phyloP scores from a whole-genome alignment of 192 early-diverging fungal genomes.

The Mortierella antarctica region DNA sequence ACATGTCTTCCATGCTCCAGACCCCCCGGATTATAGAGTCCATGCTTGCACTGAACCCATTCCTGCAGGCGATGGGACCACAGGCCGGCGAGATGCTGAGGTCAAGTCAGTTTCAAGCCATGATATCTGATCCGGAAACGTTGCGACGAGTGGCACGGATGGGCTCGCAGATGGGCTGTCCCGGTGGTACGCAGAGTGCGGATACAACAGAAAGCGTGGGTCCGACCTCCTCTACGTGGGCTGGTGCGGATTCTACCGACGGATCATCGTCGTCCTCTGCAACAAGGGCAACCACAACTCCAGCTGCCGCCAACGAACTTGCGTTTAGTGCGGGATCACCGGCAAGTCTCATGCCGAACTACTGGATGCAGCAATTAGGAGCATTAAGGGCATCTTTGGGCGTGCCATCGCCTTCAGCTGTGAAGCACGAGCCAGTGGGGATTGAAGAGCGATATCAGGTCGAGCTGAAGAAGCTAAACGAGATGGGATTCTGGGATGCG shows the following conservation, averaged over 20 bases:
- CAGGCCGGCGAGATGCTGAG: slow-evolving; percentile 85
- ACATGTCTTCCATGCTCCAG: slow-evolving; percentile 80
- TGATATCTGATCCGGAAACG: slow-evolving; percentile 86
- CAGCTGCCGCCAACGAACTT: background rate
- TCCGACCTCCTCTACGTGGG: slow-evolving; percentile 6
- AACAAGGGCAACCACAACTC: slow-evolving; percentile 12
- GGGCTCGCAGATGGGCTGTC: slow-evolving; percentile 38
- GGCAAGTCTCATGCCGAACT: no score
- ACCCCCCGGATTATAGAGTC: slow-evolving; percentile 88
- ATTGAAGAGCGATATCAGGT: slow-evolving; percentile 69
- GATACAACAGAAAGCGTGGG: background rate
- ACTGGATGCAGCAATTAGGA: no score
- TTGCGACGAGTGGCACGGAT: slow-evolving; percentile 78
- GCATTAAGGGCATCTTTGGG: background rate
- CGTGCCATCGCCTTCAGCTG: background rate
- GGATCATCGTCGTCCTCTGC: background rate
- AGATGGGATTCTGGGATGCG: slow-evolving; percentile 97
- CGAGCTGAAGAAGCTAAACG: slow-evolving; percentile 86
- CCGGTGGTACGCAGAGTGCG: background rate
- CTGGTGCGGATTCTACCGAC: background rate
- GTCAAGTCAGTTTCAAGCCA: slow-evolving; percentile 75
- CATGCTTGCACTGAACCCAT: slow-evolving; percentile 86
- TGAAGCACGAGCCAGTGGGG: slow-evolving; percentile 51
- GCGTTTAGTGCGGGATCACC: background rate
- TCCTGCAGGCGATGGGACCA: slow-evolving; percentile 80